Evolutionary conservation across 73 alveolate species (phyloP), one percentile per base, ranked within the genome.

Genomic region (Loxodes magnus): DNA sequence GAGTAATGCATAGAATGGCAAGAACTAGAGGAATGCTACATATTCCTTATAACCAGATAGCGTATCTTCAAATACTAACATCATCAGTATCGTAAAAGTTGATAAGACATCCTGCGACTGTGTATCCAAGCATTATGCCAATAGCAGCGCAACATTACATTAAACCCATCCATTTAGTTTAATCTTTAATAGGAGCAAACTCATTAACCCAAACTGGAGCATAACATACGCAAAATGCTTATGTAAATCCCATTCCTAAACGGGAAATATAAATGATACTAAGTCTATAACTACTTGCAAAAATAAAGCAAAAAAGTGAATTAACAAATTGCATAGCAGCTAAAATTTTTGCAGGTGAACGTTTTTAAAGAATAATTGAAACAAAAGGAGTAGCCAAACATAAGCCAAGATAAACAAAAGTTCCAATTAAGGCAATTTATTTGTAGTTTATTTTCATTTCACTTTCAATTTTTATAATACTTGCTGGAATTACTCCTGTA

Each of bases 181-280:
- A 63, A 37, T 67, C 54, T 23, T 69, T 81, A 14, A 49, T 50
- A 10, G 98, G 98, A 14, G 92, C 64, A 71, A 77, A 90, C 49
- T 85, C 92, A 82, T 90, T 90, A 10, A 86, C 92, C 98, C 96
- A 90, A 24, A 90, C 96, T 20, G 98, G 98, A 2, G 88, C 94
- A 56, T 90, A 86, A 34, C 84, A 82, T 4, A 77, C 84, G 38
- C 81, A 67, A 67, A 90, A 90, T 3, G 96, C 88, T 56, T 77
- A 77, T 14, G 95, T 72, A 7, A 74, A 63, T 10, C 98, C 98
- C 68, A 81, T 54, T n/a, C 77, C 41, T 61, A 90, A 79, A 24
- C 98, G 43, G 74, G 65, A 64, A 12, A 58, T 33, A 56, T 74
- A 87, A 30, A 86, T 58, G 19, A 82, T 38, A 29, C 23, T 52